These are phyloP conservation scores for Hirschioporus abietinus DNA, from an alignment of 768 basidiomycete species.

Conservation along the genomic window DNA sequence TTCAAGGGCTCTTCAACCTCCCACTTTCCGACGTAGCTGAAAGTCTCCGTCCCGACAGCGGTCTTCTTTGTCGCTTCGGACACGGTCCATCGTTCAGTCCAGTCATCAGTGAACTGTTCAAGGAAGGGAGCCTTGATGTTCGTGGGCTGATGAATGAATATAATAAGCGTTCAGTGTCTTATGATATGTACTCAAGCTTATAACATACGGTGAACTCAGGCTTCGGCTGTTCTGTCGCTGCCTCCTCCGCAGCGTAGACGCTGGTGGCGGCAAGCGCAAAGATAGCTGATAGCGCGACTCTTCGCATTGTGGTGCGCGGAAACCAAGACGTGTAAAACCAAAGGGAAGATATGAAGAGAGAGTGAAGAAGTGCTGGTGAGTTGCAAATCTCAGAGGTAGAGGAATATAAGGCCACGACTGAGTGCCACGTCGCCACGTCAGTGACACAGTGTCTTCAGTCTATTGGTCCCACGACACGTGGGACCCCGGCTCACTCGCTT, in stretches of 20 bases:
- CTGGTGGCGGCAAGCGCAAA: constrained; percentile 63
- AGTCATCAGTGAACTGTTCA: constrained; percentile 94
- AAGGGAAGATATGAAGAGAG: constrained; percentile 33
- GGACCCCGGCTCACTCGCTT: constrained; percentile 8
- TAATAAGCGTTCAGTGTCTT: neutral
- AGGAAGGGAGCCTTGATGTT: constrained; percentile 83
- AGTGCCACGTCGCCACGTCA: constrained; percentile 1
- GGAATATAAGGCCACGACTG: neutral
- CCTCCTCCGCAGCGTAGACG: constrained; percentile 56
- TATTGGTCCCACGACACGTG: constrained; percentile 6
- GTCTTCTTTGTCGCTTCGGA: constrained; percentile 99
- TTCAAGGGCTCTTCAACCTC: constrained; percentile 83
- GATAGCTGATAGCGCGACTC: constrained; percentile 74
- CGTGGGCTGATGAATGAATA: constrained; percentile 48
- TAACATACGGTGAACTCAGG: constrained; percentile 62
- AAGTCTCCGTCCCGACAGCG: constrained; percentile 90
- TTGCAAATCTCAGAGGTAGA: neutral
- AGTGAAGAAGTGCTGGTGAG: constrained; percentile 14
- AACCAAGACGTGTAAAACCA: constrained; percentile 42
- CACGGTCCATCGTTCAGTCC: constrained; percentile 89
- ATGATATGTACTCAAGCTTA: neutral
- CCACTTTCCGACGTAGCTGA: constrained; percentile 98
- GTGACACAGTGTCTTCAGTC: neutral
- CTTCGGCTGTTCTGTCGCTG: constrained; percentile 55
- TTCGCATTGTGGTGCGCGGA: constrained; percentile 81